Conservation (phyloP, 176 grass and related monocot genomes). For the Eleusine indica region DNA sequence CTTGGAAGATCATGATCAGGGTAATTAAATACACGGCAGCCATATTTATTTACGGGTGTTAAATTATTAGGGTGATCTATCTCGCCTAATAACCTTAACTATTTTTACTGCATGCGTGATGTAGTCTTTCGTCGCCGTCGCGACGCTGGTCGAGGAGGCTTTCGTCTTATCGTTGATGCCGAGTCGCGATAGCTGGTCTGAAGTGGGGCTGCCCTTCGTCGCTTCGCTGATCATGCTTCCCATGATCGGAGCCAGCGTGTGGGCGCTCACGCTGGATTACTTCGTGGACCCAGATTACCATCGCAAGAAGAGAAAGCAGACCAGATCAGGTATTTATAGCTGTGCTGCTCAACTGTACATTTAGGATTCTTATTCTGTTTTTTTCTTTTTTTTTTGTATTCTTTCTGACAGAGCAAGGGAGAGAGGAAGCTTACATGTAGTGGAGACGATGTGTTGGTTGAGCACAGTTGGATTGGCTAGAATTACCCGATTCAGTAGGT, state of each 20-base stretch:
- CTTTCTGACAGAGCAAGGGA: neutral
- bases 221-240: neutral
- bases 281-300: neutral
- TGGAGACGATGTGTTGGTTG: too few relatives aligned
- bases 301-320: neutral
- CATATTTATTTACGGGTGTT: too few relatives aligned
- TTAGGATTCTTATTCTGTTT: too few relatives aligned
- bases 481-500: too few relatives aligned
- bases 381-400: neutral
- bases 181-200: neutral
- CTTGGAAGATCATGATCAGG: constrained; percentile 14
- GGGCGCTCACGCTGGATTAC: neutral
- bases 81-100: too few relatives aligned
- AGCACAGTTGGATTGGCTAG: too few relatives aligned
- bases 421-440: neutral
- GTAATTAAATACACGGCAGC: neutral
- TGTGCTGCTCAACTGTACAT: too few relatives aligned
- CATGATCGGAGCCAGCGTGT: neutral
- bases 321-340: too few relatives aligned
- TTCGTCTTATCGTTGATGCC: neutral
- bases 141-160: neutral
- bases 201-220: neutral
- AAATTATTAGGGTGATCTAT: too few relatives aligned
- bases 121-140: neutral
- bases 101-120: too few relatives aligned